Evolutionary conservation across 495 filamentous ascomycete species (phyloP).

Genomic region (Annulohypoxylon nitens): DNA sequence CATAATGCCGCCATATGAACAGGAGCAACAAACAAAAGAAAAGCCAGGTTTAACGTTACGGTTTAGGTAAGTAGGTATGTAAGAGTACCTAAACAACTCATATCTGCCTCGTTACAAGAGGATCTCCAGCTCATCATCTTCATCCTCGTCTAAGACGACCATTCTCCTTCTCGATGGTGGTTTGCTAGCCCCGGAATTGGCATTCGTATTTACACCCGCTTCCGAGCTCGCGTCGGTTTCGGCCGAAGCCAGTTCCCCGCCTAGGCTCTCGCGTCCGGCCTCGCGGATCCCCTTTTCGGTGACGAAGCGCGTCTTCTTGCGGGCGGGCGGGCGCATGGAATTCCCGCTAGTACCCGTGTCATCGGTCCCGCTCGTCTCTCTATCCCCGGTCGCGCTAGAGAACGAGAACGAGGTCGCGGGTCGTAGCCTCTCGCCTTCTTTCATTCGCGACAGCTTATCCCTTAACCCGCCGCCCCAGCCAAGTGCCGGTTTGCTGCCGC

Average conservation of each 20-base stretch:
- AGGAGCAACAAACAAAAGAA: neutral
- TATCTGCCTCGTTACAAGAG: constrained; percentile 11
- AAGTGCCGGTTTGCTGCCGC: constrained; percentile 41
- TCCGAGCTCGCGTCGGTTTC: constrained; percentile 57
- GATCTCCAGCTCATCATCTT: constrained; percentile 56
- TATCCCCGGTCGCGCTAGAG: constrained; percentile 17
- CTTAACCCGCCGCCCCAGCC: constrained; percentile 65
- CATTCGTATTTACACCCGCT: neutral
- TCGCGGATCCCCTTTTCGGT: constrained; percentile 81
- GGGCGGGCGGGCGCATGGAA: constrained; percentile 58
- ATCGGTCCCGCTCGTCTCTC: constrained; percentile 28
- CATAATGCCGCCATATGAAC: neutral
- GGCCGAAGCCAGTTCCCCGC: constrained; percentile 62
- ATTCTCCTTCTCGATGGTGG: constrained; percentile 34
- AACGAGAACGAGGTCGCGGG: constrained; percentile 3
- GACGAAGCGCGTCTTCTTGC: constrained; percentile 87
- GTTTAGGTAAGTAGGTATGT: neutral
- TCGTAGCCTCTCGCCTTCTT: constrained; percentile 63
- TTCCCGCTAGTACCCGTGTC: constrained; percentile 22
- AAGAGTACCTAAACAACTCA: neutral
- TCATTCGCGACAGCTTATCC: constrained; percentile 66
- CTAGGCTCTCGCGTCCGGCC: constrained; percentile 80
- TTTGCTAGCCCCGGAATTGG: constrained; percentile 34
- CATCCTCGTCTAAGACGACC: constrained; percentile 61
- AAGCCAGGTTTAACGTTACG: neutral